A percentile compares a stretch with the other conserved stretches of the same genome.
These are phyloP conservation scores for Colletotrichum karsti DNA, from an alignment of 2,329 filamentous ascomycete genomes.

Conservation along the genomic window DNA sequence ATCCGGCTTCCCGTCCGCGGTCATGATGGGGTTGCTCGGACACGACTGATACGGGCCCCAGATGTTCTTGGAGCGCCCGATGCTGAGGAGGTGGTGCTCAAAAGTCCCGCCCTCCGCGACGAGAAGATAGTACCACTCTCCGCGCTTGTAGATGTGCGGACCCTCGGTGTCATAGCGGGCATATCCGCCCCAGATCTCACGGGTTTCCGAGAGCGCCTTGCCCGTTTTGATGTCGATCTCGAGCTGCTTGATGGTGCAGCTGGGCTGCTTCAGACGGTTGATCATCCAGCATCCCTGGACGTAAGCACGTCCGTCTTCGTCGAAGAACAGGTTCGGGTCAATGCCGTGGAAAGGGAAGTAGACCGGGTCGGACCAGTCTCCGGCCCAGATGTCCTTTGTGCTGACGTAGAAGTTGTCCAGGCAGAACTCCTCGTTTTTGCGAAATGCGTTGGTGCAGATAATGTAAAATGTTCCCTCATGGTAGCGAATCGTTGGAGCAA, in stretches of 20 bases:
- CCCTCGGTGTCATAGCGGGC: constrained; percentile 38
- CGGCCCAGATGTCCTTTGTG: constrained; percentile 34
- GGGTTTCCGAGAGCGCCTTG: constrained; percentile 29
- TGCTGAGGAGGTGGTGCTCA: constrained; percentile 34
- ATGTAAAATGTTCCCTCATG: constrained; percentile 35
- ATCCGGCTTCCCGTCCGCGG: constrained; percentile 49
- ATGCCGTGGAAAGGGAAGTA: constrained; percentile 50
- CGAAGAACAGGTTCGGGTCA: constrained; percentile 57
- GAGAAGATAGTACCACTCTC: constrained; percentile 48
- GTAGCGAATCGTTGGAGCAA: constrained; percentile 35
- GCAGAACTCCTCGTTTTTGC: not conserved
- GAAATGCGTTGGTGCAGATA: constrained; percentile 34
- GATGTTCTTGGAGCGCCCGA: constrained; percentile 31
- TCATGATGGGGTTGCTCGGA: constrained; percentile 53
- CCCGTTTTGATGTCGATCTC: constrained; percentile 34
- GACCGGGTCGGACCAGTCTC: constrained; percentile 39
- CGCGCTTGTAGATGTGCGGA: constrained; percentile 45
- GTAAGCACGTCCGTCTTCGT: constrained; percentile 45
- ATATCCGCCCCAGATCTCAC: constrained; percentile 29
- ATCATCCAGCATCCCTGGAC: constrained; percentile 34
- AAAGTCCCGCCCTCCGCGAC: constrained; percentile 49
- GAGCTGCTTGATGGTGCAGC: constrained; percentile 28
- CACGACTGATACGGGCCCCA: constrained; percentile 38
- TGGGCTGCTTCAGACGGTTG: not conserved
- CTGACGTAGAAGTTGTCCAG: constrained; percentile 35